phyloP scores from a whole-genome alignment of 2,329 filamentous ascomycete species.

The Colletotrichum nymphaeae region DNA sequence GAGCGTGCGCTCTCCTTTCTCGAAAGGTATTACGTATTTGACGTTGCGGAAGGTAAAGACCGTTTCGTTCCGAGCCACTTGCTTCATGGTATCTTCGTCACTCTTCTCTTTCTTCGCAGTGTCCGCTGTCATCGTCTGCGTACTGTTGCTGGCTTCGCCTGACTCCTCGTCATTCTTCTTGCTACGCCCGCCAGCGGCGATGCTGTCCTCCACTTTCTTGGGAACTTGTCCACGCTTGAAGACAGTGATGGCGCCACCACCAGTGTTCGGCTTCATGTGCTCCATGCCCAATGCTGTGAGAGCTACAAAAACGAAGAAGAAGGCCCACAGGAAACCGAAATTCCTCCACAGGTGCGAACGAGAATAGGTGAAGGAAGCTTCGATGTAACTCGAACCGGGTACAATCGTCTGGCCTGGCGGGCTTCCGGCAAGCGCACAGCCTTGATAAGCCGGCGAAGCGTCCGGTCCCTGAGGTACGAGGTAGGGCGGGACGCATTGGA shows the following conservation, averaged over 20 bases:
- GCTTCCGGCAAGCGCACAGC: constrained; percentile 69
- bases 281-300: constrained; percentile 49
- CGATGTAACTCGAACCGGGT: constrained; percentile 66
- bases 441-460: constrained; percentile 63
- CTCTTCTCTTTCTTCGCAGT: constrained; percentile 36
- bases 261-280: constrained; percentile 67
- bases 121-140: constrained; percentile 68
- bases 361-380: constrained; percentile 62
- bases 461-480: constrained; percentile 63
- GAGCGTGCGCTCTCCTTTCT: constrained; percentile 74
- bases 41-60: constrained; percentile 66
- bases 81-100: constrained; percentile 50
- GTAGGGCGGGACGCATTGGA: constrained; percentile 65
- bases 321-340: constrained; percentile 62
- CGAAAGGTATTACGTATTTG: constrained; percentile 63
- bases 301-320: constrained; percentile 60
- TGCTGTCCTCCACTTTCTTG: constrained; percentile 65
- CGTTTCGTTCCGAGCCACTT: constrained; percentile 71
- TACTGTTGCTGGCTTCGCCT: constrained; percentile 55
- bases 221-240: constrained; percentile 74
- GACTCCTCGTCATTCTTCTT: constrained; percentile 64
- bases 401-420: constrained; percentile 63
- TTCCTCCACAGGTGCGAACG: constrained; percentile 71
- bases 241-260: constrained; percentile 68
- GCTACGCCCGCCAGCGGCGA: constrained; percentile 61